Evolutionary conservation across 768 basidiomycete genomes (phyloP).

Genomic region (Pisolithus tinctorius): DNA sequence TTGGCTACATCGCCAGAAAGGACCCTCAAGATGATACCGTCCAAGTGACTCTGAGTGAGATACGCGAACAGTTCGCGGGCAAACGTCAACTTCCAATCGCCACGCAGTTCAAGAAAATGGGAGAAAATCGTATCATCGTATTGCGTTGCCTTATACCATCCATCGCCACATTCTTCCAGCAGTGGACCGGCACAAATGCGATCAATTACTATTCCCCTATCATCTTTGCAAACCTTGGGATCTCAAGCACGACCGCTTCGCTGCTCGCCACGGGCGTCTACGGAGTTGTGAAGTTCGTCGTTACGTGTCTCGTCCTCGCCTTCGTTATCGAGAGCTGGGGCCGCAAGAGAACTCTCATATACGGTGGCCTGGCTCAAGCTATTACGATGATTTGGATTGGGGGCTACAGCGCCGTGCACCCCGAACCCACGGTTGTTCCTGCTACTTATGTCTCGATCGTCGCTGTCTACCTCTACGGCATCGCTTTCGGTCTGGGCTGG

Average conservation of each 20-base stretch:
- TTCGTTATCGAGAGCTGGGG: constrained; percentile 35
- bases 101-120: constrained; percentile 29
- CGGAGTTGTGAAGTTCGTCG: constrained; percentile 33
- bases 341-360: constrained; percentile 31
- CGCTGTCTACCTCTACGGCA: constrained; percentile 31
- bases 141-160: constrained; percentile 28
- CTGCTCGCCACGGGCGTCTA: constrained; percentile 37
- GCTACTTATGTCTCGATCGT: constrained; percentile 29
- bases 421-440: constrained; percentile 16
- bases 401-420: constrained; percentile 25
- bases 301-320: constrained; percentile 25
- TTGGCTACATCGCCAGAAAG: constrained; percentile 22
- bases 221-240: constrained; percentile 30
- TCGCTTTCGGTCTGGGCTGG: constrained; percentile 31
- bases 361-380: constrained; percentile 30
- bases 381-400: constrained; percentile 33
- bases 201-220: constrained; percentile 36
- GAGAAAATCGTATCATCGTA: constrained; percentile 22
- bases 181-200: constrained; percentile 37
- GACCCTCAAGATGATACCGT: constrained; percentile 22
- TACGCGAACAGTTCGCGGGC: constrained; percentile 29
- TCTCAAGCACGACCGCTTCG: constrained; percentile 25
- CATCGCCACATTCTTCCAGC: constrained; percentile 30
- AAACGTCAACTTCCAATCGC: constrained; percentile 19
- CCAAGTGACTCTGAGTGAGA: constrained; percentile 27